phyloP scores from a whole-genome alignment of 495 filamentous ascomycete species.

The Annulohypoxylon nitens region DNA sequence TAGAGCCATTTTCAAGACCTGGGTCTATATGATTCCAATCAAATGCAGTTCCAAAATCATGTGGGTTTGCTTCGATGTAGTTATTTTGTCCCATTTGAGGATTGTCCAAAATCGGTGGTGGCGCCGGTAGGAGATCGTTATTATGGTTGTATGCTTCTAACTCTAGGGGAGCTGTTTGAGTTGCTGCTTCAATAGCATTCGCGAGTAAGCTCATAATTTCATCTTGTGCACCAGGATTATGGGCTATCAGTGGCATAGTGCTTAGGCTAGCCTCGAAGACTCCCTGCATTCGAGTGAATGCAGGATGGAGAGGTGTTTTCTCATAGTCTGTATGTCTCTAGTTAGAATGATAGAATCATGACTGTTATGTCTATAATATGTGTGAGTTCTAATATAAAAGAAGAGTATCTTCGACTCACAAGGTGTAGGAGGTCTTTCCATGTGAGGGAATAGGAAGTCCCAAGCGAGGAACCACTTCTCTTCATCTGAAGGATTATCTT shows the following conservation, averaged over 20 bases:
- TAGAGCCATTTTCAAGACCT: neutral
- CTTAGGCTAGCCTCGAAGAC: slow-evolving; percentile 15
- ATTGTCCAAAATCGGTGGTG: neutral
- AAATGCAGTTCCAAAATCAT: neutral
- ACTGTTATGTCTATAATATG: neutral
- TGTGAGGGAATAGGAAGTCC: slow-evolving; percentile 20
- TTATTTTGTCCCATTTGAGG: neutral
- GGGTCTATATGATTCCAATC: neutral
- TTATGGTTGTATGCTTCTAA: neutral
- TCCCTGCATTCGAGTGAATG: slow-evolving; percentile 1
- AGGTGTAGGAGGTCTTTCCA: slow-evolving; percentile 10
- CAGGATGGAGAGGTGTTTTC: neutral
- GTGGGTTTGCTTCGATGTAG: no score
- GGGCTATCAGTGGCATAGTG: neutral
- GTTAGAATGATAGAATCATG: neutral
- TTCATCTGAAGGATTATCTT: slow-evolving; percentile 7
- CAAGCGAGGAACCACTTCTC: slow-evolving; percentile 29
- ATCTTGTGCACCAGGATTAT: neutral
- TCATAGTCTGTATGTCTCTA: slow-evolving; percentile 21
- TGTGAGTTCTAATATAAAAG: neutral
- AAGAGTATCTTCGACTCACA: slow-evolving; percentile 15
- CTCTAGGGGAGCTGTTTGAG: neutral
- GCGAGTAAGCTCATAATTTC: neutral
- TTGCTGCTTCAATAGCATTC: slow-evolving; percentile 5
- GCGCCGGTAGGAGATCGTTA: neutral